Evolutionary conservation across 371 early-diverging fungal species (phyloP).

Genomic region (Mortierella sp.): DNA sequence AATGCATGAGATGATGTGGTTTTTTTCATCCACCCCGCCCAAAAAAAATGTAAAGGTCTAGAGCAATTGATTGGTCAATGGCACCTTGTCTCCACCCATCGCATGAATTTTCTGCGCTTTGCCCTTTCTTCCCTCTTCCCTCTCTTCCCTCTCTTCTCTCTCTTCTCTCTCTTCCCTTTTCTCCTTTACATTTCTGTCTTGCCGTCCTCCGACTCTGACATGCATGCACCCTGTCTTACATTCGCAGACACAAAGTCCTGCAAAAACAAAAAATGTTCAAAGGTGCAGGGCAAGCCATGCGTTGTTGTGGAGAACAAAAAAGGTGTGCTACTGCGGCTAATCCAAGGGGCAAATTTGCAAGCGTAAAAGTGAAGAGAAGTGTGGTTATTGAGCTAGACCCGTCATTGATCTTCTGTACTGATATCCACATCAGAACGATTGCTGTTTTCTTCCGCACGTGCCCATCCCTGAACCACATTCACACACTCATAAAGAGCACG

Average conservation of each 20-base stretch:
- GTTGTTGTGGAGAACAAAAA: background rate
- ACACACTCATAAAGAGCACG: background rate
- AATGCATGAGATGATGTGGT: background rate
- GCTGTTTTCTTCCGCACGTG: background rate
- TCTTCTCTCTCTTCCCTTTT: background rate
- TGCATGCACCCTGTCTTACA: constrained; percentile 4
- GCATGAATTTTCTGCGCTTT: constrained; percentile 3
- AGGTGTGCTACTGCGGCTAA: no score
- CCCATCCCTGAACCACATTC: constrained; percentile 6
- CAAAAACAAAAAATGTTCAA: background rate
- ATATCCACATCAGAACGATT: background rate
- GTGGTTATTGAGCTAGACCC: no score
- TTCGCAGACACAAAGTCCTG: background rate
- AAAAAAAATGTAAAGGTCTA: background rate
- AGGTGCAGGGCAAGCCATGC: background rate
- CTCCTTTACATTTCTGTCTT: background rate
- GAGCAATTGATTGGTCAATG: background rate
- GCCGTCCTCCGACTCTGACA: no score
- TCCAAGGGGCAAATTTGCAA: no score
- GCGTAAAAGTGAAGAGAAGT: no score
- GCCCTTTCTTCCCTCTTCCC: background rate
- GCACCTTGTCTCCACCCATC: background rate
- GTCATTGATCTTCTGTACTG: no score
- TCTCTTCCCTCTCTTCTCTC: background rate
- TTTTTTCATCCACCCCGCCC: background rate